Conservation (phyloP, 257 asterid genomes). For the Scutellaria baicalensis region DNA sequence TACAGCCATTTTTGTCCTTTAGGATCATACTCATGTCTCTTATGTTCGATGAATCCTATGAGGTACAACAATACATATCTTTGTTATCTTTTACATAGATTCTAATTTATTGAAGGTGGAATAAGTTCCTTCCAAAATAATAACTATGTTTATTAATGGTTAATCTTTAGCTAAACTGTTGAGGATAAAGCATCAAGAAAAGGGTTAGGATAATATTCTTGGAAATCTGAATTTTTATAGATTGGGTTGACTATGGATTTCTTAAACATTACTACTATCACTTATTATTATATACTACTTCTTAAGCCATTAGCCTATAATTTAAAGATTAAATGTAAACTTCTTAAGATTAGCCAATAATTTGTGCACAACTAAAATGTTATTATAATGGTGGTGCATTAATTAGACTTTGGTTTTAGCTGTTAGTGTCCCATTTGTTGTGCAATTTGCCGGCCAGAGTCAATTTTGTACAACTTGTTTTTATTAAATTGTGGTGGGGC, state of each 20-base stretch:
- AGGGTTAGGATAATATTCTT: neutral
- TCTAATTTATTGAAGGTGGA: conserved; percentile 11
- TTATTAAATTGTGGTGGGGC: conserved; percentile 17
- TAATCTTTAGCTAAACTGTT: neutral
- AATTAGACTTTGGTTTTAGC: conserved; percentile 26
- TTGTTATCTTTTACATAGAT: neutral
- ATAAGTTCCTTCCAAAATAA: neutral
- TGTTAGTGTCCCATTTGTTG: conserved; percentile 15
- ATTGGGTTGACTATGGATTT: conserved; percentile 21
- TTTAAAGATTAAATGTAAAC: neutral
- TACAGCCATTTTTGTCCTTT: conserved; percentile 7
- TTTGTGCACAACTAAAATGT: conserved; percentile 3
- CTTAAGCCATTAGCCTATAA: no score
- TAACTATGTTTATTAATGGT: neutral
- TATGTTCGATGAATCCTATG: neutral
- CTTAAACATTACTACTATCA: neutral
- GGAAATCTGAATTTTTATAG: neutral
- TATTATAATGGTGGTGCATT: conserved; percentile 19
- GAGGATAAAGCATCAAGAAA: neutral
- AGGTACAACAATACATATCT: neutral
- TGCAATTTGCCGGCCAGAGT: conserved; percentile 40
- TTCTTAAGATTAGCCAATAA: conserved; percentile 15
- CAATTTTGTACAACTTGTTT: conserved; percentile 27
- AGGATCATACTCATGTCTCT: neutral
- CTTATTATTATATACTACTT: neutral